Base-by-base conservation (phyloP, 768 basidiomycete species). In the Suillus subalutaceus region DNA sequence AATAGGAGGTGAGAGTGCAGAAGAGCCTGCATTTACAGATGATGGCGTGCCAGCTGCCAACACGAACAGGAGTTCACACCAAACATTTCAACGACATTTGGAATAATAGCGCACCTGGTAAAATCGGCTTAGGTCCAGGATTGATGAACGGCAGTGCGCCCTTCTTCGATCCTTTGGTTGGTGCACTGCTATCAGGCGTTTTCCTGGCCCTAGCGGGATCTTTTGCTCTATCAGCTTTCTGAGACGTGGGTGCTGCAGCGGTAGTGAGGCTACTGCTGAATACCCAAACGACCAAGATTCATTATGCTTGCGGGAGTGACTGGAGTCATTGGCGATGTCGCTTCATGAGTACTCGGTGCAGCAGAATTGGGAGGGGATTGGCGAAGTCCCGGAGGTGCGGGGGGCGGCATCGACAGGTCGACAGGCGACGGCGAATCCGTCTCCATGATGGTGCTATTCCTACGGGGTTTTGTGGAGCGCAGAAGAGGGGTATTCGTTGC, bases 271-370 rank as follows among this genome's bases (percentile, higher is more conserved):
- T 75, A 66, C 78, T 86, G 58, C 84, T 81, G n/a, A 62, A 85
- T 79, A 6, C 88, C 86, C 3, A 90, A 75, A 44, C 85, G 79
- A 4, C 90, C 89, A 8, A 99, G 82, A 69, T 96, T 96, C 93
- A 98, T 94, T 73, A 98, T 91, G 65, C 88, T 92, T 0, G 94
- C 91, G 0, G 96, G 96, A 0, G 96, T 97, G 53, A 94, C 93
- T 7, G 96, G 96, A 6, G 82, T 86, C 67, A 88, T 67, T 44
- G 66, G 69, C 1, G 67, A 30, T 57, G 68, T 64, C 38, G 65
- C 48, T 30, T 65, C 32, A n/a, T 63, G 20, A 7, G 68, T 62
- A 0, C 66, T 43, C 12, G 60, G 50, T 10, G 57, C 46, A 13
- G 48, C 32, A n/a, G 72, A 63, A 15, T 59, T 67, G 23, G 72